Conservation (phyloP, 805 yeast genomes). For the Saccharomycopsis javanensis region DNA sequence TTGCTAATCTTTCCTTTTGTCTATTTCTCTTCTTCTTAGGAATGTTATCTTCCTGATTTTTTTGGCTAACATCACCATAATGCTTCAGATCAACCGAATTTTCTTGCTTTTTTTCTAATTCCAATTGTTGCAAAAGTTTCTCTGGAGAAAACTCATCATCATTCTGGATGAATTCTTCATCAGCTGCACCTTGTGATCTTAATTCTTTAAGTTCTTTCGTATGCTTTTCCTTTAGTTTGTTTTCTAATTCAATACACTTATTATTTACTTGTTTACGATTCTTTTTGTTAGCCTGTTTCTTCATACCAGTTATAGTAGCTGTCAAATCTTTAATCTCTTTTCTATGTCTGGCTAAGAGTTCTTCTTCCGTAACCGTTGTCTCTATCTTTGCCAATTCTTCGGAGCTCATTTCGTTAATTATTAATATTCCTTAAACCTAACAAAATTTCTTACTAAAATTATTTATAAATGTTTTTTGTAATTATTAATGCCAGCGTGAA, state of each 20-base stretch:
- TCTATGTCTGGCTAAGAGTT: slow-evolving; percentile 49
- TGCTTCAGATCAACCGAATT: slow-evolving; percentile 6
- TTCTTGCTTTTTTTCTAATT: slow-evolving; percentile 28
- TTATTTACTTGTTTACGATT: slow-evolving; percentile 57
- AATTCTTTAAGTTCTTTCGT: slow-evolving; percentile 36
- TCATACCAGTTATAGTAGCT: slow-evolving; percentile 62
- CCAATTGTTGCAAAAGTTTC: slow-evolving; percentile 50
- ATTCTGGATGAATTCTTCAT: slow-evolving; percentile 28
- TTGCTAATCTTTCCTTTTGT: slow-evolving; percentile 74
- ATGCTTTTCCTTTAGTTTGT: slow-evolving; percentile 45
- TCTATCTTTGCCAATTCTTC: neutral
- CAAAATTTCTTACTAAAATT: too few species aligned
- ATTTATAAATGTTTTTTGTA: too few species aligned
- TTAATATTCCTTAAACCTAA: neutral
- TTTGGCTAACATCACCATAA: neutral
- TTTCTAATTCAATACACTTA: slow-evolving; percentile 52
- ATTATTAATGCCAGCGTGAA: too few species aligned
- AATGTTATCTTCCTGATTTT: slow-evolving; percentile 17
- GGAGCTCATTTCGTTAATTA: neutral
- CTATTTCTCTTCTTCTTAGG: slow-evolving; percentile 55
- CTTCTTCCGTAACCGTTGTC: slow-evolving; percentile 27
- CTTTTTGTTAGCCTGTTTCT: slow-evolving; percentile 75
- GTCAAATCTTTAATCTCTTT: slow-evolving; percentile 60
- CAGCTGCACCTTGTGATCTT: slow-evolving; percentile 21
- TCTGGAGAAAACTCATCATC: slow-evolving; percentile 58